Conservation (phyloP, 257 asterid species). For the Nicotiana attenuata region DNA sequence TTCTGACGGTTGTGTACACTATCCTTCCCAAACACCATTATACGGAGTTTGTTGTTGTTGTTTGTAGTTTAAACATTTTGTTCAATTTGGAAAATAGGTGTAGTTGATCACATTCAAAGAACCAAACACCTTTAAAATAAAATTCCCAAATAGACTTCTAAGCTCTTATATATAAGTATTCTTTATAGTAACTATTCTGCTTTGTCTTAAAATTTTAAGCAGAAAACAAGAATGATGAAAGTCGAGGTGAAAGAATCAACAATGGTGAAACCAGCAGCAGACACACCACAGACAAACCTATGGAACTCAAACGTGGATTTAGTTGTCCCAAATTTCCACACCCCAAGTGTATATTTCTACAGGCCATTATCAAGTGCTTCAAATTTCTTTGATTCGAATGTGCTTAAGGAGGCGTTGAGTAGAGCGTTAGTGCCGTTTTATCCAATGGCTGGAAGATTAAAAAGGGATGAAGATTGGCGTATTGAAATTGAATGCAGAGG, state of each 20-base stretch:
- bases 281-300: slow-evolving; percentile 35
- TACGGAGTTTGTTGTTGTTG: too few relatives aligned
- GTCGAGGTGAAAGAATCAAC: slow-evolving; percentile 31
- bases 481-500: slow-evolving; percentile 55
- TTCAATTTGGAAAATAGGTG: not conserved
- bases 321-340: slow-evolving; percentile 45
- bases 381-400: slow-evolving; percentile 12
- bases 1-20: too few relatives aligned
- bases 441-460: slow-evolving; percentile 54
- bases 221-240: not conserved
- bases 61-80: not conserved
- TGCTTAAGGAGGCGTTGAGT: slow-evolving; percentile 33
- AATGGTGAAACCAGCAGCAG: slow-evolving; percentile 53
- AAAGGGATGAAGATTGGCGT: slow-evolving; percentile 46
- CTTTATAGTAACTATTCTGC: not conserved
- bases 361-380: slow-evolving; percentile 4
- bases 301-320: slow-evolving; percentile 45
- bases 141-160: not conserved
- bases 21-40: too few relatives aligned
- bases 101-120: not conserved
- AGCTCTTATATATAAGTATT: not conserved
- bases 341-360: slow-evolving; percentile 55
- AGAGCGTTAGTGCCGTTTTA: slow-evolving; percentile 41
- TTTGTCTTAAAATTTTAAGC: too few relatives aligned
- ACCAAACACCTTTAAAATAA: not conserved